A percentile compares a stretch with the other conserved stretches of the same genome.
Evolutionary conservation across 176 grass and related monocot species (phyloP).

Genomic region (Leersia perrieri): DNA sequence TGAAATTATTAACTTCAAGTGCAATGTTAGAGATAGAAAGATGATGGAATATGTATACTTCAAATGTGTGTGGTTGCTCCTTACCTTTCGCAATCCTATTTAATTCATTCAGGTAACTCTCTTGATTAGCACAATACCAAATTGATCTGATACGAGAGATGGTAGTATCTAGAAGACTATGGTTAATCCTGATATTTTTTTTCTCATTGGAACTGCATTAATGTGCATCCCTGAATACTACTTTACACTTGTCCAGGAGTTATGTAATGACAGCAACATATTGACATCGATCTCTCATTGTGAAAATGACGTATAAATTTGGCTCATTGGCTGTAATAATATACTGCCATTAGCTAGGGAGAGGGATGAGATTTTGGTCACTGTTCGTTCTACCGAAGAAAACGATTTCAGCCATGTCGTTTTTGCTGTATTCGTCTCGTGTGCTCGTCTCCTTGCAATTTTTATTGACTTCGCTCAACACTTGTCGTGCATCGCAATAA

Average conservation of each 20-base stretch:
- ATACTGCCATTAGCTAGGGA: background rate
- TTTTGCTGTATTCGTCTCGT: background rate
- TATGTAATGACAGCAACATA: background rate
- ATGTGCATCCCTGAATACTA: background rate
- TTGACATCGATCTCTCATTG: background rate
- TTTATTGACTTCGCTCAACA: background rate
- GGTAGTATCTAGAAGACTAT: background rate
- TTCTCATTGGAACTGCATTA: background rate
- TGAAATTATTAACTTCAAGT: background rate
- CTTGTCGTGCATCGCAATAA: background rate
- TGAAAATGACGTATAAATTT: background rate
- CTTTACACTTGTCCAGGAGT: slow-evolving; percentile 11
- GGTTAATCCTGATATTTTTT: background rate
- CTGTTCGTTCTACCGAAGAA: slow-evolving; percentile 3
- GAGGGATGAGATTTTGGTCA: background rate
- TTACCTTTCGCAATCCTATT: slow-evolving; percentile 5
- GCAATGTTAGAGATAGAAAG: background rate
- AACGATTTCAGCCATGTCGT: slow-evolving; percentile 25
- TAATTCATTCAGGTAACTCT: background rate
- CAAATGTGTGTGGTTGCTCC: background rate
- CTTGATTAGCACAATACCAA: background rate
- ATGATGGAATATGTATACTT: background rate
- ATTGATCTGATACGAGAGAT: background rate
- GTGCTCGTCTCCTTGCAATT: slow-evolving; percentile 4
- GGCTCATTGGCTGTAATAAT: slow-evolving; percentile 1